Base-by-base conservation (phyloP, 2,329 filamentous ascomycete genomes). In the Penicillium crustosum region DNA sequence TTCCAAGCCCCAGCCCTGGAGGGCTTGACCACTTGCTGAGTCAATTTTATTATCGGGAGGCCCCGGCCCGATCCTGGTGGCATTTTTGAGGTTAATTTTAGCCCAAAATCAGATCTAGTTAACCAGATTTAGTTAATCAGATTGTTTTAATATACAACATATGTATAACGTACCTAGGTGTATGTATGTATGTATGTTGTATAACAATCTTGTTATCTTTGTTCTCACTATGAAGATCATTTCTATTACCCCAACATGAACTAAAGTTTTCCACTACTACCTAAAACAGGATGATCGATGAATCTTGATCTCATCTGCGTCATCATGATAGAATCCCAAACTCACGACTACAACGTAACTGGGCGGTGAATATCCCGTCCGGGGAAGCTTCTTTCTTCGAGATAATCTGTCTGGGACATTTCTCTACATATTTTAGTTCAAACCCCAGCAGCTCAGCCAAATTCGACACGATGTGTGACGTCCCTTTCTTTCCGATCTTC, bases 401-500 rank as follows among this genome's bases (percentile, higher is more conserved):
- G 13, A 39, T 17, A 29, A 17, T 6, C 2, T 33, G 4, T 6
- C 9, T 35, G 8, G 17, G 17, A 6, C 0, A 45, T 27, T 7
- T 27, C 31, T 45, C 10, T 36, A n/a, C 29, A 12, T 19, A 35
- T 38, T 29, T 15, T 15, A 25, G 15, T 27, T 19, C 35, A 19
- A 35, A 17, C 15, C 17, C 29, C 5, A 35, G 19, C 36, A 36
- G 4, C 31, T 15, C 13, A 25, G 29, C 15, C 19, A 33, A 36
- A 25, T 17, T 17, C 17, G 17, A 55, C 43, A 68, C 29, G 5
- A 77, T 79, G 76, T 70, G 67, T 55, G 69, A 64, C 59, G 29
- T 69, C 6, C 75, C 78, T 52, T 77, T 75, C 67, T 65, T 82
- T 48, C 80, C 80, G 19, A 68, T 83, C 53, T 78, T 81, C 39